Evolutionary conservation across 768 basidiomycete genomes (phyloP).

Genomic region (Tylopilus rubrobrunneus): DNA sequence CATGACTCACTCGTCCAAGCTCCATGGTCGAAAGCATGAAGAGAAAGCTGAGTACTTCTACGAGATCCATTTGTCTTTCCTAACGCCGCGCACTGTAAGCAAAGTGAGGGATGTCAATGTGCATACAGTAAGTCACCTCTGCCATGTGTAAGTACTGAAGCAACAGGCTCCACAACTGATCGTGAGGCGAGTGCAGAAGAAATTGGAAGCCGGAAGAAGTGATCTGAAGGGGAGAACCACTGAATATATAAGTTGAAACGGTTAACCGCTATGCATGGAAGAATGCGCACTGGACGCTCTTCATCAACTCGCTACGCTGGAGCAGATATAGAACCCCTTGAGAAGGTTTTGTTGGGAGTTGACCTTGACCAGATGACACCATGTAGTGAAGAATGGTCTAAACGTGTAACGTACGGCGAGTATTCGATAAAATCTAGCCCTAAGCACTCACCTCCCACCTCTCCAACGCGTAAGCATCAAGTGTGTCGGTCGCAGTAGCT

Average conservation of each 20-base stretch:
- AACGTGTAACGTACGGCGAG: not conserved
- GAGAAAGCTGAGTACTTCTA: slow-evolving; percentile 89
- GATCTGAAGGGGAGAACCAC: slow-evolving; percentile 66
- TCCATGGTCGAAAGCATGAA: slow-evolving; percentile 99
- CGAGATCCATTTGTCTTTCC: slow-evolving; percentile 88
- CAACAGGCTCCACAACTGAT: slow-evolving; percentile 92
- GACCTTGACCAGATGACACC: slow-evolving; percentile 89
- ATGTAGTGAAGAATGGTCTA: slow-evolving; percentile 97
- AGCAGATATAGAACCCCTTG: slow-evolving; percentile 82
- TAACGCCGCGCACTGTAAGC: slow-evolving; percentile 28
- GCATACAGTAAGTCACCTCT: slow-evolving; percentile 48
- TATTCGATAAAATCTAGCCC: not conserved
- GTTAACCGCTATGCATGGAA: not conserved
- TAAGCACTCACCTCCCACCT: slow-evolving; percentile 75
- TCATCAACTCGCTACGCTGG: slow-evolving; percentile 84
- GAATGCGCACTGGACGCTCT: slow-evolving; percentile 53
- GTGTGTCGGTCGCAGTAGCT: slow-evolving; percentile 48
- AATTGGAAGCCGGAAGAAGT: slow-evolving; percentile 97
- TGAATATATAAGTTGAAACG: slow-evolving; percentile 19
- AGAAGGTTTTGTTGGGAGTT: slow-evolving; percentile 70
- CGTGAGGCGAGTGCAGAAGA: slow-evolving; percentile 88
- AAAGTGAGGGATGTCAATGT: not conserved
- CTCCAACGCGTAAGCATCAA: slow-evolving; percentile 81
- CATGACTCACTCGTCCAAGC: slow-evolving; percentile 68
- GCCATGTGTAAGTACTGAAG: slow-evolving; percentile 86